phyloP scores from a whole-genome alignment of 805 yeast genomes.

The Wickerhamiella australiensis region DNA sequence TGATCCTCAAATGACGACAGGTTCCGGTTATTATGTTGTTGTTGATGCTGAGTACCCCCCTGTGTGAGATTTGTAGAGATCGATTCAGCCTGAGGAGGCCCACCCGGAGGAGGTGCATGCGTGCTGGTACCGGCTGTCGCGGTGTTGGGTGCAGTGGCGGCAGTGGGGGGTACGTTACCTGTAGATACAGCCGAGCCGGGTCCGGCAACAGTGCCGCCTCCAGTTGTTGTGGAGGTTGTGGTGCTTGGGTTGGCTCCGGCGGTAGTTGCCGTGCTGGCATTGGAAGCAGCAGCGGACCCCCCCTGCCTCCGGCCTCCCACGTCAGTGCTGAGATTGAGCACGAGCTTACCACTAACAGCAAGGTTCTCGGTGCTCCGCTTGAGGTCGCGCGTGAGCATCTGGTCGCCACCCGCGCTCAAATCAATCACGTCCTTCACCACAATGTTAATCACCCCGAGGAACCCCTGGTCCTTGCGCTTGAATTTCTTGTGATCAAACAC shows the following conservation, averaged over 20 bases:
- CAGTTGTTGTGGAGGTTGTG: background rate
- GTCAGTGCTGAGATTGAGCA: constrained; percentile 37
- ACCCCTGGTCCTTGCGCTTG: constrained; percentile 97
- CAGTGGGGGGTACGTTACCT: background rate
- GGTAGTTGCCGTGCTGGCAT: background rate
- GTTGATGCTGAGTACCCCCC: constrained; percentile 20
- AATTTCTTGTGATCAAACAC: constrained; percentile 95
- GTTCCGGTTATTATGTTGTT: constrained; percentile 38
- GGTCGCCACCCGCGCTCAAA: constrained; percentile 34
- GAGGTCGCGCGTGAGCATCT: constrained; percentile 84
- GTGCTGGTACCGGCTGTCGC: constrained; percentile 12
- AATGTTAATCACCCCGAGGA: constrained; percentile 88
- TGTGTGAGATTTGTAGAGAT: constrained; percentile 1
- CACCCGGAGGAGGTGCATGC: background rate
- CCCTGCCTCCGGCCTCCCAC: constrained; percentile 16
- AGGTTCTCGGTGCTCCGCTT: constrained; percentile 74
- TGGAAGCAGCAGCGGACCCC: constrained; percentile 7
- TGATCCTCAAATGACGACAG: constrained; percentile 95
- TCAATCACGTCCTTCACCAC: constrained; percentile 83
- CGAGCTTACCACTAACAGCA: constrained; percentile 86
- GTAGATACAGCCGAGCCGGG: background rate
- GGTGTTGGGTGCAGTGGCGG: background rate
- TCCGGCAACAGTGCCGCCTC: background rate
- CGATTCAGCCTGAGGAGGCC: background rate
- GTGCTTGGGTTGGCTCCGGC: background rate